phyloP scores from a whole-genome alignment of 78 protist species.

The Chrysochromulina parva region DNA sequence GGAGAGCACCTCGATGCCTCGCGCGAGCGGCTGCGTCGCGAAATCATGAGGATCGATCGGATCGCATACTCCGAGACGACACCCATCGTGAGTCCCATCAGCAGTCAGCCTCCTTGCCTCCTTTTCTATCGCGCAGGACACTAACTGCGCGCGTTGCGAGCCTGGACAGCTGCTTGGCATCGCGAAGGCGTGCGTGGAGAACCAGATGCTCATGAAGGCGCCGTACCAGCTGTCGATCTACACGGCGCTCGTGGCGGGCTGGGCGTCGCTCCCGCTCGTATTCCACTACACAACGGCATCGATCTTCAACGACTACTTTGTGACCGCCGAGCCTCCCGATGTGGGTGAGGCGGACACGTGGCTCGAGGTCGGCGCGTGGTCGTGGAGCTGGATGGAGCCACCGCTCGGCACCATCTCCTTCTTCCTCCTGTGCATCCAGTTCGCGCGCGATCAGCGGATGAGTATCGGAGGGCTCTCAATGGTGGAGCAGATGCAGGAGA shows the following conservation, averaged over 20 bases:
- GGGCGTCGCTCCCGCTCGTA: background rate
- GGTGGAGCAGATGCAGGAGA: no score
- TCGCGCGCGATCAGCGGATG: no score
- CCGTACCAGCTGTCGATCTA: no score
- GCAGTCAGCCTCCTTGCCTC: background rate
- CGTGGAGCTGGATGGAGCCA: conserved; percentile 17
- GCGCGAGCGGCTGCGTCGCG: background rate
- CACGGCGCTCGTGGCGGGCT: background rate
- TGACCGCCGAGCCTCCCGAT: background rate
- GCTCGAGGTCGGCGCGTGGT: background rate
- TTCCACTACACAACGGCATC: background rate
- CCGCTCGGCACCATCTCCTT: conserved; percentile 3
- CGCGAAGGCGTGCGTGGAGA: no score
- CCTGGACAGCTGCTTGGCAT: no score
- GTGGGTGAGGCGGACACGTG: background rate
- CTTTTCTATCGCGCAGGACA: no score
- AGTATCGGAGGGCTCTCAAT: no score
- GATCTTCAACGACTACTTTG: background rate
- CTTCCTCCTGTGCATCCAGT: background rate
- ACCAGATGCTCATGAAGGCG: no score
- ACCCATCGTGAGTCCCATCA: background rate
- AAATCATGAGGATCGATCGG: background rate
- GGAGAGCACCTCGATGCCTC: no score
- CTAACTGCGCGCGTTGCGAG: no score
- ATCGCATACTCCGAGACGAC: background rate